phyloP scores from a whole-genome alignment of 441 rosid genomes.

The Populus trichocarpa region DNA sequence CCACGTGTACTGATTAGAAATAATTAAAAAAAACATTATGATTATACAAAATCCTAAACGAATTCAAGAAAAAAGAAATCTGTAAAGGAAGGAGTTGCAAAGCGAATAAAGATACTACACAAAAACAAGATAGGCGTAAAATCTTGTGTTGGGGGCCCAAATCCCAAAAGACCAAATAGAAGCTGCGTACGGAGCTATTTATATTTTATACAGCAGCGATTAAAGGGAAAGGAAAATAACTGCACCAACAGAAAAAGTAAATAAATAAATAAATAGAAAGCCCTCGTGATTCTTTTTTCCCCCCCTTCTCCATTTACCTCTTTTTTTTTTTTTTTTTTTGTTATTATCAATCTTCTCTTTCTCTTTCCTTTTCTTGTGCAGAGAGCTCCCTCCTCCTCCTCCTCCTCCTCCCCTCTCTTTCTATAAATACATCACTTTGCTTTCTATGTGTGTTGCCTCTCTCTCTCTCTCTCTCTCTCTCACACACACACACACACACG shows the following conservation, averaged over 20 bases:
- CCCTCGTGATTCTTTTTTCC: background rate
- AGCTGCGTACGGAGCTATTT: too few species aligned
- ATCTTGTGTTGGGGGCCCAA: too few species aligned
- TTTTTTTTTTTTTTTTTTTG: background rate
- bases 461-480: background rate
- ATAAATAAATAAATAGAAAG: background rate
- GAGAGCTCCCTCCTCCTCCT: constrained; percentile 14
- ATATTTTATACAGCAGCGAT: background rate
- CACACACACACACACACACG: background rate
- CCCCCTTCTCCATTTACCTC: background rate
- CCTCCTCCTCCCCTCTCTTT: background rate
- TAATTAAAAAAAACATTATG: background rate
- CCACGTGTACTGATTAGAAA: background rate
- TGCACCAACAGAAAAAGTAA: background rate
- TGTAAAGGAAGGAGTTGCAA: background rate
- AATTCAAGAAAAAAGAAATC: background rate
- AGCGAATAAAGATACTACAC: background rate
- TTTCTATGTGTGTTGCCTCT: background rate
- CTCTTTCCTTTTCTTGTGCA: constrained; percentile 22
- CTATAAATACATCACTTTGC: constrained; percentile 15
- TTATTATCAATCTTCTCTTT: background rate
- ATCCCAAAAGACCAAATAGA: too few species aligned
- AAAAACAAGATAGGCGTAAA: too few species aligned
- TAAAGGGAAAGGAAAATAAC: background rate
- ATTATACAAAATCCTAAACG: background rate